Conservation (phyloP, 768 basidiomycete species). For the Russula earlei region DNA sequence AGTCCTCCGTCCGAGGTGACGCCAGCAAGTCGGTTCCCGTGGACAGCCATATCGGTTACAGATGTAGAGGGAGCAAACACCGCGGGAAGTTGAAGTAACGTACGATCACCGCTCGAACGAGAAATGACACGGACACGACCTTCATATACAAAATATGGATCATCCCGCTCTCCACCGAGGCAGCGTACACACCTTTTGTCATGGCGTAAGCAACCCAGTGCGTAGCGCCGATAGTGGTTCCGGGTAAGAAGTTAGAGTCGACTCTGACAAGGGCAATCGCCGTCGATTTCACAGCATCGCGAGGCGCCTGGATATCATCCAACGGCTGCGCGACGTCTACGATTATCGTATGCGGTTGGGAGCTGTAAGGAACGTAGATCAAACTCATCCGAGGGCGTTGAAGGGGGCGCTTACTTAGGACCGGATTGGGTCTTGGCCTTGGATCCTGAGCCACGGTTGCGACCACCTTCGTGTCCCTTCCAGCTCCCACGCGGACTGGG, state of each 20-base stretch:
- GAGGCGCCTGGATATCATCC: conserved; percentile 66
- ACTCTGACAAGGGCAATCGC: conserved; percentile 85
- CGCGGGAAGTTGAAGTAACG: conserved; percentile 62
- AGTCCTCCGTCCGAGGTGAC: conserved; percentile 85
- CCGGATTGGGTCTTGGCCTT: conserved; percentile 44
- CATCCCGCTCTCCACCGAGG: not conserved
- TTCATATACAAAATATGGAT: conserved; percentile 20
- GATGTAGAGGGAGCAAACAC: conserved; percentile 53
- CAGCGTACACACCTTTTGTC: conserved; percentile 52
- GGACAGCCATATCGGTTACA: conserved; percentile 81
- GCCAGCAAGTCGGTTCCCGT: conserved; percentile 71
- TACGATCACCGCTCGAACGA: conserved; percentile 79
- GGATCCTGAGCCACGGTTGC: conserved; percentile 32
- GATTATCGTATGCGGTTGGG: conserved; percentile 56
- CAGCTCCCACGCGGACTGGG: conserved; percentile 47
- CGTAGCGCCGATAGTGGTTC: conserved; percentile 82
- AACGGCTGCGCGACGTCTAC: conserved; percentile 68
- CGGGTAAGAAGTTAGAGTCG: conserved; percentile 74
- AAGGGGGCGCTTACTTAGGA: conserved; percentile 38
- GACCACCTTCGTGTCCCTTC: conserved; percentile 28
- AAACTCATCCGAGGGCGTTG: not conserved
- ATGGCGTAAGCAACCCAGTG: conserved; percentile 92
- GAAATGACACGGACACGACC: conserved; percentile 85
- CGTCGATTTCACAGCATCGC: conserved; percentile 76
- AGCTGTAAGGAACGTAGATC: conserved; percentile 28